These are phyloP conservation scores for Leccinum obscurum DNA, from an alignment of 768 basidiomycete species.

Conservation along the genomic window DNA sequence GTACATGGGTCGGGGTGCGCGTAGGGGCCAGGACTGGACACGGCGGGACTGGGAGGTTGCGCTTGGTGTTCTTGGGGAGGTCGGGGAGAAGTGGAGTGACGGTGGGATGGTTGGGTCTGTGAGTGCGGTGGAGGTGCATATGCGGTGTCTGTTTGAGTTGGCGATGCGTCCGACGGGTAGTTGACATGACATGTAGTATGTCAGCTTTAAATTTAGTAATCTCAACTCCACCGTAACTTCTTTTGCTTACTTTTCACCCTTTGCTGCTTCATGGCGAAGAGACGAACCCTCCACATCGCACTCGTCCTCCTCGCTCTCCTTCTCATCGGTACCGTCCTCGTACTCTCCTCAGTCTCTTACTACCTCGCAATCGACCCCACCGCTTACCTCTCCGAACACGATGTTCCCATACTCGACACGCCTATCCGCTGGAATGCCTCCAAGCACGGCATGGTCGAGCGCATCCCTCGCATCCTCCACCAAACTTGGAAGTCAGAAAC, in stretches of 20 bases:
- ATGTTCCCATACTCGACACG: conserved; percentile 61
- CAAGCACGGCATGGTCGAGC: conserved; percentile 62
- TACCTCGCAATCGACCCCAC: conserved; percentile 79
- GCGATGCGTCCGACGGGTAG: conserved; percentile 45
- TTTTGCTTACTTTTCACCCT: not conserved
- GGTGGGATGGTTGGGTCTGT: conserved; percentile 56
- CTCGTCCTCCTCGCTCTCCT: conserved; percentile 68
- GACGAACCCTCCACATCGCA: conserved; percentile 46
- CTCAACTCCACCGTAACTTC: not conserved
- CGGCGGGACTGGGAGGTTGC: conserved; percentile 63
- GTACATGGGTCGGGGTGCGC: conserved; percentile 48
- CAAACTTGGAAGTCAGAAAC: conserved; percentile 97
- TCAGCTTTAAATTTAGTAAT: not conserved
- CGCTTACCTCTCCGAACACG: conserved; percentile 79
- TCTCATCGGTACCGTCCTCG: conserved; percentile 85
- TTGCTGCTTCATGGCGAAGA: conserved; percentile 38
- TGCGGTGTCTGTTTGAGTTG: conserved; percentile 47
- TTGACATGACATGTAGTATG: not conserved
- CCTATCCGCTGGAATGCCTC: conserved; percentile 64
- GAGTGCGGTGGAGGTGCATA: conserved; percentile 46
- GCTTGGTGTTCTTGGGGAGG: conserved; percentile 43
- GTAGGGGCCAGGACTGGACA: conserved; percentile 77
- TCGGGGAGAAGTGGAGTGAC: conserved; percentile 57
- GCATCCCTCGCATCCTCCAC: conserved; percentile 90
- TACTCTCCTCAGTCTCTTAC: conserved; percentile 88